Percentiles rank a stretch among this genome's conserved stretches.
Evolutionary conservation across 2,329 filamentous ascomycete species (phyloP).

Genomic region (Balansia obtecta): DNA sequence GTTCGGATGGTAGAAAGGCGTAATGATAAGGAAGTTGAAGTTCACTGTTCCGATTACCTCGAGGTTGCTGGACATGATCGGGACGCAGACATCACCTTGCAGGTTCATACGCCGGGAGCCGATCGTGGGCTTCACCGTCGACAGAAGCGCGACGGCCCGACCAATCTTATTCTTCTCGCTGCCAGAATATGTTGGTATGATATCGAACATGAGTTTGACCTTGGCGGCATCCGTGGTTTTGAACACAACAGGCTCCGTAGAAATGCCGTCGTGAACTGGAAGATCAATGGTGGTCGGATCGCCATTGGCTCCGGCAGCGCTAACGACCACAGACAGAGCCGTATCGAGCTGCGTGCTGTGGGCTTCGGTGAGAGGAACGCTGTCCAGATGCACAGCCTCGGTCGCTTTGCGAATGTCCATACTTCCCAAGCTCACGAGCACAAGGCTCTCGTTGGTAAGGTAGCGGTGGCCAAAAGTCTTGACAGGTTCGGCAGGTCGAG

Average conservation of each 20-base stretch:
- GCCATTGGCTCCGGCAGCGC: conserved; percentile 71
- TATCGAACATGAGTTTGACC: conserved; percentile 86
- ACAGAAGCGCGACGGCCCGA: conserved; percentile 77
- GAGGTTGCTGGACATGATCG: conserved; percentile 71
- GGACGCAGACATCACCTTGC: conserved; percentile 84
- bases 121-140: conserved; percentile 69
- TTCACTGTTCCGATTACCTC: conserved; percentile 92
- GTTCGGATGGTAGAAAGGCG: conserved; percentile 84
- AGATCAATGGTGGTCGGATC: conserved; percentile 85
- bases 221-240: conserved; percentile 63
- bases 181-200: conserved; percentile 89
- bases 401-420: conserved; percentile 84
- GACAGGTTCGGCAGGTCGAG: conserved; percentile 58
- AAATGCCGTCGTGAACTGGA: conserved; percentile 85
- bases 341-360: conserved; percentile 92
- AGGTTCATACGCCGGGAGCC: conserved; percentile 82
- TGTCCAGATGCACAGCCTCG: conserved; percentile 74
- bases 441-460: conserved; percentile 74
- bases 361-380: conserved; percentile 74
- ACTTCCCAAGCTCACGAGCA: conserved; percentile 83
- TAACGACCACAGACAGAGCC: conserved; percentile 81
- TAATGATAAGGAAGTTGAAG: conserved; percentile 94
- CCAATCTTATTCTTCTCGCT: conserved; percentile 81
- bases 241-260: conserved; percentile 88
- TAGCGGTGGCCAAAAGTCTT: conserved; percentile 97